phyloP scores from a whole-genome alignment of 1,284 basidiomycete species.

The Ustilago bromivora region DNA sequence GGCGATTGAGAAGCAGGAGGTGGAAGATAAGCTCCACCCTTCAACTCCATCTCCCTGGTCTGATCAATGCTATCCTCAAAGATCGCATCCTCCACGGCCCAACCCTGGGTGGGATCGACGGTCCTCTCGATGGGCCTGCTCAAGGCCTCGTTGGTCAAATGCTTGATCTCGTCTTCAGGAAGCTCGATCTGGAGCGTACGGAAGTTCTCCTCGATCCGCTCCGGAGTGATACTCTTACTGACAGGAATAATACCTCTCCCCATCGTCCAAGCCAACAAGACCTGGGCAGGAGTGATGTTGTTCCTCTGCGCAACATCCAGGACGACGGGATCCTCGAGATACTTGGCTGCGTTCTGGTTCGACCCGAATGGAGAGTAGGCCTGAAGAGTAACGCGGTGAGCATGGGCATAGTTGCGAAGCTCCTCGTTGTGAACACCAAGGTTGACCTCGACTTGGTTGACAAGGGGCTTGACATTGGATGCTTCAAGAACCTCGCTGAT shows the following conservation, averaged over 20 bases:
- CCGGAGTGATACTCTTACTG: constrained; percentile 50
- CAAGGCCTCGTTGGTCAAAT: constrained; percentile 57
- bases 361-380: constrained; percentile 62
- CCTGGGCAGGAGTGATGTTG: constrained; percentile 62
- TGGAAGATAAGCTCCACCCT: constrained; percentile 48
- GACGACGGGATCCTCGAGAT: constrained; percentile 55
- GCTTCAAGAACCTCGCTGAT: constrained; percentile 50
- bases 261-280: constrained; percentile 57
- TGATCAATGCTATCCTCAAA: constrained; percentile 64
- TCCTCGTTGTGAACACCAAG: constrained; percentile 77
- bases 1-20: constrained; percentile 56
- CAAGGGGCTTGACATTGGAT: constrained; percentile 54
- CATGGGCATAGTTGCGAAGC: constrained; percentile 77
- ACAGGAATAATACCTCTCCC: constrained; percentile 60
- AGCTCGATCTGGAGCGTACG: constrained; percentile 43
- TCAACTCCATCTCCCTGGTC: constrained; percentile 56
- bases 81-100: constrained; percentile 61
- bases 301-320: constrained; percentile 58
- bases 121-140: constrained; percentile 57
- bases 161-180: constrained; percentile 57
- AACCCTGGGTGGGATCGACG: constrained; percentile 58
- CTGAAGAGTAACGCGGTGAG: constrained; percentile 54
- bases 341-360: constrained; percentile 53
- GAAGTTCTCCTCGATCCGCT: constrained; percentile 61
- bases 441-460: constrained; percentile 67